Conservation (phyloP, 345 rosid genomes). For the Barbarea vulgaris region DNA sequence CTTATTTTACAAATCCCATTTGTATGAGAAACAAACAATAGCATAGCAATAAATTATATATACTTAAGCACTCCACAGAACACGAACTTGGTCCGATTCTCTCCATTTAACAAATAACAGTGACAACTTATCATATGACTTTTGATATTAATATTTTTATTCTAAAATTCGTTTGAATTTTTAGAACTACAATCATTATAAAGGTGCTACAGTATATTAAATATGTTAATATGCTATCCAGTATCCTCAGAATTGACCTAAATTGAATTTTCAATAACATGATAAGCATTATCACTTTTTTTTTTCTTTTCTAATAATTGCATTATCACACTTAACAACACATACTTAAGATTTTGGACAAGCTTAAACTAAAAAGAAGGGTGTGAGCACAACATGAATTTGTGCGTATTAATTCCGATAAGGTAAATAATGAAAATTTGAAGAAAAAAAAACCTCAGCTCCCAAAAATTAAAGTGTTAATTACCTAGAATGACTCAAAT, state of each 20-base stretch:
- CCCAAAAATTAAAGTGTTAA: background rate
- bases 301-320: background rate
- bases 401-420: background rate
- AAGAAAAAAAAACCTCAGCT: background rate
- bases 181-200: background rate
- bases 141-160: background rate
- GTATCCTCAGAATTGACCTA: conserved; percentile 19
- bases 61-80: conserved; percentile 8
- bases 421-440: background rate
- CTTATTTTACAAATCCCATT: background rate
- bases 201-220: background rate
- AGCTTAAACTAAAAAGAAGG: too few species aligned
- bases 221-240: conserved; percentile 15
- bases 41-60: background rate
- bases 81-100: conserved; percentile 28
- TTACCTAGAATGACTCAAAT: too few species aligned
- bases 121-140: conserved; percentile 4
- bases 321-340: background rate
- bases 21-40: background rate
- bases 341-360: too few species aligned
- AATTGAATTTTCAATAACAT: background rate
- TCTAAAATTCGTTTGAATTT: background rate
- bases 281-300: background rate
- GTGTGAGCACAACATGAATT: background rate
- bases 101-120: background rate